These are phyloP conservation scores for Sporisorium scitamineum DNA, from an alignment of 1,284 basidiomycete genomes.

Conservation along the genomic window DNA sequence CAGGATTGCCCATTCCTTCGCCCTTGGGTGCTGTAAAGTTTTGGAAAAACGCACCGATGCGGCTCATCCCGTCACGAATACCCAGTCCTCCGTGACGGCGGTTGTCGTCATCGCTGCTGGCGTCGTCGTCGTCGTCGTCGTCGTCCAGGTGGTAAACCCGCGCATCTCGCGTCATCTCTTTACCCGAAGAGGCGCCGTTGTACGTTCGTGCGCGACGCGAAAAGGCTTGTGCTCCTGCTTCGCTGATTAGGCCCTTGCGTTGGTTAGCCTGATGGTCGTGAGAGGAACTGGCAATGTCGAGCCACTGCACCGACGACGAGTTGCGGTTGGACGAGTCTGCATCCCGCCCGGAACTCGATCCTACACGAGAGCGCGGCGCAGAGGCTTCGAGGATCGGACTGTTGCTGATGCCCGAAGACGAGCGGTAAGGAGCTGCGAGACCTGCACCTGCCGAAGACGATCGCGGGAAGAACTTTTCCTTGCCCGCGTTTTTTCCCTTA, in stretches of 20 bases:
- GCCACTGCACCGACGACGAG: constrained; percentile 48
- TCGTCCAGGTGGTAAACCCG: constrained; percentile 16
- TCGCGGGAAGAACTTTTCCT: constrained; percentile 48
- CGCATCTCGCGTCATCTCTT: constrained; percentile 30
- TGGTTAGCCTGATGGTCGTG: constrained; percentile 15
- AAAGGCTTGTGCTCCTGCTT: constrained; percentile 29
- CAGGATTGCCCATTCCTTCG: constrained; percentile 54
- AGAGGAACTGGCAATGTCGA: constrained; percentile 41
- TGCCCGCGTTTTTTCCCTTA: constrained; percentile 6
- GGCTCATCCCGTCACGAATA: constrained; percentile 34
- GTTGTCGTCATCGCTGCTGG: constrained; percentile 23
- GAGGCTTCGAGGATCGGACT: constrained; percentile 35
- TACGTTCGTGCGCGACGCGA: constrained; percentile 28
- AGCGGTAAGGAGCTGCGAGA: constrained; percentile 17
- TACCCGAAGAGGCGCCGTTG: constrained; percentile 14
- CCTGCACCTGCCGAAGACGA: constrained; percentile 48
- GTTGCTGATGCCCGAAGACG: constrained; percentile 15
- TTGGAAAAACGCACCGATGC: constrained; percentile 41
- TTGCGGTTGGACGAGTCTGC: constrained; percentile 5
- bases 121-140: constrained; percentile 10
- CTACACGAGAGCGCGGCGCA: constrained; percentile 8
- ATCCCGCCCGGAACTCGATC: constrained; percentile 9
- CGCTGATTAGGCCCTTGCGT: constrained; percentile 23
- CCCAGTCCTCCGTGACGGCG: constrained; percentile 25
- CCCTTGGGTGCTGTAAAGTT: constrained; percentile 54